Base-by-base conservation (phyloP, 2,329 filamentous ascomycete species). In the Chaetomium sp. region DNA sequence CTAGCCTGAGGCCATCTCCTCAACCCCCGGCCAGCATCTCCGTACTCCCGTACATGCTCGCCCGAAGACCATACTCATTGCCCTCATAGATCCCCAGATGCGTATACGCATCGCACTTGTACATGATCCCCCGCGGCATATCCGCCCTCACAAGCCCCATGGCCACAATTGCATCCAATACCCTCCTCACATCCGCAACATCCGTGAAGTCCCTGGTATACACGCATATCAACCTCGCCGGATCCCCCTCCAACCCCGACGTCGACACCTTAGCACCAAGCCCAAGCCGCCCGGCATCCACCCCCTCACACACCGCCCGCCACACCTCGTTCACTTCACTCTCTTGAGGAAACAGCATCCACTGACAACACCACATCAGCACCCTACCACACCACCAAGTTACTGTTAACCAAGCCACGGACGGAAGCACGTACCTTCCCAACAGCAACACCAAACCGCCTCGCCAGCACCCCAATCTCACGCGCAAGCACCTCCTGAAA, bases 41-140 rank as follows among this genome's bases (percentile, higher is more conserved):
- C 31, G 8, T 31, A 10, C 57, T 60, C 7, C 21, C 19, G 12
- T 60, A 60, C 1, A 64, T 53, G 16, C 50, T 60, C 31, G 42
- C 23, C 57, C 12, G 23, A n/a, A 64, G 21, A 42, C 57, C 57
- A 7, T 64, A 57, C 45, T 57, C 57, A 42, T 64, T 61, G 4
- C 33, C 8, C 45, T 21, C 31, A 21, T 60, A 64, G 3, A 64
- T 64, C 5, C 42, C 57, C 45, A 61, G 13, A 6, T 51, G 51
- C 23, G 57, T 61, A 16, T 64, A 64, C 7, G 51, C 62, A 51
- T 61, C 62, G n/a, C 57, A 60, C 51, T 64, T 64, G 45, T 64
- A 60, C 38, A 7, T 51, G 45, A 64, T 60, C 3, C 45, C 57
- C 19, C 23, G 23, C 23, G 50, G 31, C 35, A 38, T 31, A 4